Evolutionary conservation across 1,139 yeast genomes (phyloP).

Genomic region (Pichiaceae sp.): DNA sequence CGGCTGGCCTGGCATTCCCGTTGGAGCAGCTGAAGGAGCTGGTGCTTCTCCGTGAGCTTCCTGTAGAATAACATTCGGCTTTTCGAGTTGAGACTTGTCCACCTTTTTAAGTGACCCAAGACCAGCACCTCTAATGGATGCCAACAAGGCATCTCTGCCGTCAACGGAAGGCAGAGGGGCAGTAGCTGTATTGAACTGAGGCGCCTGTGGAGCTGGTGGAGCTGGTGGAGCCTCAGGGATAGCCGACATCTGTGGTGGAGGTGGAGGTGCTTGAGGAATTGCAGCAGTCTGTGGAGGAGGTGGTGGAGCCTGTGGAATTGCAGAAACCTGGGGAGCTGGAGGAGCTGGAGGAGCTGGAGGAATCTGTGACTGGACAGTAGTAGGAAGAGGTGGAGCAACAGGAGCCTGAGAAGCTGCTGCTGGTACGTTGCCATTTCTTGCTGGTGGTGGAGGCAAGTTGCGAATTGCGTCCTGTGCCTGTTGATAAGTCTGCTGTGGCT

Average conservation of each 20-base stretch:
- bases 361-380: constrained; percentile 10
- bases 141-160: constrained; percentile 74
- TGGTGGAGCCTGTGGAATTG: constrained; percentile 7
- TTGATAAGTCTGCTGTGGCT: not conserved
- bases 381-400: constrained; percentile 20
- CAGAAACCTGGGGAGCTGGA: constrained; percentile 5
- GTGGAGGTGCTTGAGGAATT: constrained; percentile 18
- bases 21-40: constrained; percentile 22
- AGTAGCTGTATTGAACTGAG: constrained; percentile 12
- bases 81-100: constrained; percentile 77
- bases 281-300: not conserved
- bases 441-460: constrained; percentile 3
- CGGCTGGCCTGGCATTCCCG: constrained; percentile 36
- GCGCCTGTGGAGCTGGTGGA: constrained; percentile 12
- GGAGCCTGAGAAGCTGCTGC: constrained; percentile 27
- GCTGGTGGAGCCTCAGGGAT: constrained; percentile 22
- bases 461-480: not conserved
- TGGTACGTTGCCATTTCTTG: constrained; percentile 23
- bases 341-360: constrained; percentile 10
- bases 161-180: constrained; percentile 31
- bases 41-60: constrained; percentile 53
- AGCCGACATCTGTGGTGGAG: constrained; percentile 19
- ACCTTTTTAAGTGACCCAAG: constrained; percentile 60
- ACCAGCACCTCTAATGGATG: constrained; percentile 79
- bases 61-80: constrained; percentile 62